phyloP scores from a whole-genome alignment of 1,284 basidiomycete genomes.

The Cystobasidium pallidum region DNA sequence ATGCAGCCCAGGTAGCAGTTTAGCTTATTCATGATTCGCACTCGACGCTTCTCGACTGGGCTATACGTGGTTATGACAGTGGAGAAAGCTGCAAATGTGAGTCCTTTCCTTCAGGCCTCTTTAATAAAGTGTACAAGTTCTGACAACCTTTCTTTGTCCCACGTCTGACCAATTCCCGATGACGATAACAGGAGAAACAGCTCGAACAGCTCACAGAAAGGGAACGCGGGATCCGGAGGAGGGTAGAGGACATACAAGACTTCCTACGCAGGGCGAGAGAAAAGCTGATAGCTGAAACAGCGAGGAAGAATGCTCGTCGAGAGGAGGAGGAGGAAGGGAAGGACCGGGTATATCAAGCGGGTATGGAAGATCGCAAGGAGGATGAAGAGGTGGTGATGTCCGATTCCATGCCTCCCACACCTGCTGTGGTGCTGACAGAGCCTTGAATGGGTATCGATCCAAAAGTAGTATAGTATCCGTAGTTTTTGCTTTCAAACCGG shows the following conservation, averaged over 20 bases:
- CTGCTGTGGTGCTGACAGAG: not conserved
- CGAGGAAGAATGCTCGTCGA: not conserved
- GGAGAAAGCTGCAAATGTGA: conserved; percentile 13
- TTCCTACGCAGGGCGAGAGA: conserved; percentile 7
- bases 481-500: conserved; percentile 3
- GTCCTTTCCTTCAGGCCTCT: not conserved
- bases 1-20: not conserved
- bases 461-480: not conserved
- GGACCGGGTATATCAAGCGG: not conserved
- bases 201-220: conserved; percentile 20
- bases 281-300: not conserved
- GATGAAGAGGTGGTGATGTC: conserved; percentile 3
- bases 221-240: conserved; percentile 22
- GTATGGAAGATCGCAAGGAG: not conserved
- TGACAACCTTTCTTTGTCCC: too few species aligned
- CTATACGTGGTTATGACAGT: not conserved
- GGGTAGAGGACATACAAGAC: conserved; percentile 25
- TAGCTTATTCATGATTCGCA: not conserved
- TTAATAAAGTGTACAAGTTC: too few species aligned
- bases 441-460: not conserved
- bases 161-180: too few species aligned
- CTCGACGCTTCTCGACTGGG: too few species aligned
- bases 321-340: not conserved
- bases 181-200: conserved; percentile 4
- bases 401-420: not conserved